Base-by-base conservation (phyloP, 1,284 basidiomycete genomes). In the Abortiporus biennis region DNA sequence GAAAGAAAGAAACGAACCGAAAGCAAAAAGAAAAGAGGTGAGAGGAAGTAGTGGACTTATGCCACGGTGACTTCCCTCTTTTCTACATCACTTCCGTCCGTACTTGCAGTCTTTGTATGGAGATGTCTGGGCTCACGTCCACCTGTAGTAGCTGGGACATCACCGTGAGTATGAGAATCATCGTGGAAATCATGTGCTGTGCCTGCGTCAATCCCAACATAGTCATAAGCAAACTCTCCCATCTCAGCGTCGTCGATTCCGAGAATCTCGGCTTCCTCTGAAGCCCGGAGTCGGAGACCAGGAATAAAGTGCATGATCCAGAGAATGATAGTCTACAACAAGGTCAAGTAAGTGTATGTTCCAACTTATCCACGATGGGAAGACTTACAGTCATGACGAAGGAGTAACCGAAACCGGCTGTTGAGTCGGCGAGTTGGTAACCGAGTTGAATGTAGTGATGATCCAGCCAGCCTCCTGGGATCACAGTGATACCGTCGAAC, bases 281-380 rank as follows among this genome's bases (percentile, higher is more conserved):
- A 66, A 15, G 77, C 74, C 46, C 92, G 83, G 36, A 99, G 77
- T 42, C 85, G 74, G 47, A 91, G 72, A 49, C 81, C 83, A 2
- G 95, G 95, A 55, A 96, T 89, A 65, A 73, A 91, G 72, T 98
- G 92, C 80, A 98, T 88, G 55, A 82, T 67, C 84, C 93, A 92
- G 42, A 92, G 75, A 61, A 97, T 89, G 65, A 92, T 73, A 11
- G 89, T 86, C 79, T 82, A 6, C 24, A 4, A 31, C 15, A 15
- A 24, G 44, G 40, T 20, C 36, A 19, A 38, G 19, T 38, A 23
- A 25, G 44, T 37, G 16, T 38, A 35, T 9, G 21, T 11, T 15
- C 9, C 33, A 17, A 35, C 33, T 9, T 17, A 19, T 19, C 9
- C 16, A 27, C 15, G n/a, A 29, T 27, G 6, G n/a, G n/a, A n/a